Conservation (phyloP, 2,329 filamentous ascomycete species). For the Chlorencoelia australis region DNA sequence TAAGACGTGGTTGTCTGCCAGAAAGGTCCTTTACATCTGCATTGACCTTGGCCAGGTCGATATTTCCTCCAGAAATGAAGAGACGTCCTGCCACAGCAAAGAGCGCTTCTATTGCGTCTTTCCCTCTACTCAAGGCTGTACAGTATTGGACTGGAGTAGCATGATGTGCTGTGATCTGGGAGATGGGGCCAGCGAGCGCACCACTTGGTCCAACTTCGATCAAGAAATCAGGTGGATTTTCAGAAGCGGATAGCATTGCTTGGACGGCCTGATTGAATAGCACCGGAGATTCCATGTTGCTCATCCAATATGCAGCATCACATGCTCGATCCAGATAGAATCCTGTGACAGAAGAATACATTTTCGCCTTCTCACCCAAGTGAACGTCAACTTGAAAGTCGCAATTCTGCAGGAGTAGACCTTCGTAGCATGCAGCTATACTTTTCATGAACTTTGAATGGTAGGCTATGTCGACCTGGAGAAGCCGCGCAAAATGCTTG, state of each 20-base stretch:
- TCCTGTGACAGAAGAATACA: slow-evolving; percentile 2
- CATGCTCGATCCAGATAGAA: background rate
- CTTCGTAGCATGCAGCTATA: slow-evolving; percentile 5
- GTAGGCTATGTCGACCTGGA: slow-evolving; percentile 20
- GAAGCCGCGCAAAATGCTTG: slow-evolving; percentile 13
- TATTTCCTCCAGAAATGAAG: slow-evolving; percentile 1
- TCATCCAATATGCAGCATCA: slow-evolving; percentile 11
- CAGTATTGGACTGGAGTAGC: slow-evolving; percentile 28
- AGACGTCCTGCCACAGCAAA: slow-evolving; percentile 7
- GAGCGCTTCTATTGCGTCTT: slow-evolving; percentile 1
- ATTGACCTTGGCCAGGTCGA: slow-evolving; percentile 17
- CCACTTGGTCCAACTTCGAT: slow-evolving; percentile 11
- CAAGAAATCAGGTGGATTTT: slow-evolving; percentile 1
- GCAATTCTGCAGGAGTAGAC: background rate
- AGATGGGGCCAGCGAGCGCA: slow-evolving; percentile 8
- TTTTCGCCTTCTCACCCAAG: background rate
- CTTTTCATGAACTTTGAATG: slow-evolving; percentile 19
- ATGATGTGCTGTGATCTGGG: slow-evolving; percentile 10
- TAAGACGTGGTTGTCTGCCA: slow-evolving; percentile 16
- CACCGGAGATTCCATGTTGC: slow-evolving; percentile 14
- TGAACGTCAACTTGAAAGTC: too few species aligned
- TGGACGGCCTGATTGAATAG: slow-evolving; percentile 8
- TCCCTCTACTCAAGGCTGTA: slow-evolving; percentile 4
- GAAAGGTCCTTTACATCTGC: slow-evolving; percentile 18
- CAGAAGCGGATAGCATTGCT: background rate